Base-by-base conservation (phyloP, 2,329 filamentous ascomycete species). In the Cylindrodendrum hubeiense region DNA sequence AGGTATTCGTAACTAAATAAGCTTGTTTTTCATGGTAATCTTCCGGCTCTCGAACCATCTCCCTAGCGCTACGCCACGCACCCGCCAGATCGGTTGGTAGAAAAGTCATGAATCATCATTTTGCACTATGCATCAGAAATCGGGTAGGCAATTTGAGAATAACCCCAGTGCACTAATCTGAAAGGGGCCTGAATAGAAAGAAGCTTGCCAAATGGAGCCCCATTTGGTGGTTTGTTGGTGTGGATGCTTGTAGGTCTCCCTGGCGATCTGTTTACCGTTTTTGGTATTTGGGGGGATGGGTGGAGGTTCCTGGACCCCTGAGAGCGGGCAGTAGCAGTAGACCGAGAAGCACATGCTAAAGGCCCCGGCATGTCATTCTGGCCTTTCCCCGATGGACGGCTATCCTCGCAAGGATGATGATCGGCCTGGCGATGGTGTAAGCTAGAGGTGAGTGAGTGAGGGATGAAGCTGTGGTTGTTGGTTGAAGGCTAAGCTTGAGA, bases 41-140 rank as follows among this genome's bases (percentile, higher is more conserved):
- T 2, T 50, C 28, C 24, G 30, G 22, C 8, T 15, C 28, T 39
- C 7, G 5, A 34, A 13, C 13, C 15, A 21, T 33, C 33, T 62
- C 10, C 34, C 51, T 21, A 30, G 24, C 39, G 47, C 26, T 59
- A 72, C 67, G 69, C 69, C 46, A 49, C 17, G 8, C 59, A 65
- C 41, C 64, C 43, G 34, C 44, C 44, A 59, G 33, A 37, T 22
- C 22, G 22, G 51, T 34, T n/a, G 22, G 4, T 5, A 30, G 19
- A 10, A 49, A 49, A 63, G 60, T 66, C 69, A 74, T 72, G 68
- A 73, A 72, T 74, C 71, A 73, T 73, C 68, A 55, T 21, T 26
- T 46, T 49, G 17, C 12, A 39, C 37, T 6, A n/a, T n/a, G 5
- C 37, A n/a, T 39, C 37, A n/a, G n/a, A 22, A 2, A 9, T 10